Evolutionary conservation across 1,284 basidiomycete species (phyloP), one percentile per base, ranked within the genome.

Genomic region (Trametes versicolor): DNA sequence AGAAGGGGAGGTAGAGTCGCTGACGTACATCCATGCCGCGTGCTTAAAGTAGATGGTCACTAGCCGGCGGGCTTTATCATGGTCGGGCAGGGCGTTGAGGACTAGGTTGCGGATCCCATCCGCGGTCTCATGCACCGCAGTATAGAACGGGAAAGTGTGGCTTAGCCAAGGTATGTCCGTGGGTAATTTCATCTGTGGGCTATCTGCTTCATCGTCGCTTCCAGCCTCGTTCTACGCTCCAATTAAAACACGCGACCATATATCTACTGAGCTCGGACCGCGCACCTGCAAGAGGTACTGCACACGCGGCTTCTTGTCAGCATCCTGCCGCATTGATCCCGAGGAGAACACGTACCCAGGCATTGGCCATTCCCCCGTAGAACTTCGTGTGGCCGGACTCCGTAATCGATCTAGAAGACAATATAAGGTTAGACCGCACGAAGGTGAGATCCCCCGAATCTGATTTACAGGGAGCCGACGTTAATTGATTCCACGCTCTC

Each of bases 21-120:
- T 72, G 68, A 84, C 86, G 67, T 74, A 88, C 88, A 90, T 87
- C 87, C 88, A 91, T 62, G 87, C 86, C 64, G 87, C 87, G 73
- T 89, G 85, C 70, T 82, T 82, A 74, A 83, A 91, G 76, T 91
- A 91, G 32, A 82, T 77, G 45, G 82, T 78, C 60, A 80, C 78
- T 51, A 87, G 76, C 29, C 74, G 76, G 67, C 78, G 79, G 2
- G 87, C 86, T 37, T 77, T 75, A 23, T 74, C 67, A 23, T 74
- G 71, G 34, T 80, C 76, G 17, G 88, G 89, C 19, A 90, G 77
- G 45, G 79, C 78, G 51, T 74, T 76, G 50, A 85, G 69, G 19
- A 90, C 79, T 27, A 78, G 78, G 41, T 65, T 73, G 41, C 84
- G 82, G 25, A 87, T 73, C 32, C 77, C 75, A 58, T 82, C 78